Conservation (phyloP, 306 rosid genomes). For the Ormosia semicastrata region DNA sequence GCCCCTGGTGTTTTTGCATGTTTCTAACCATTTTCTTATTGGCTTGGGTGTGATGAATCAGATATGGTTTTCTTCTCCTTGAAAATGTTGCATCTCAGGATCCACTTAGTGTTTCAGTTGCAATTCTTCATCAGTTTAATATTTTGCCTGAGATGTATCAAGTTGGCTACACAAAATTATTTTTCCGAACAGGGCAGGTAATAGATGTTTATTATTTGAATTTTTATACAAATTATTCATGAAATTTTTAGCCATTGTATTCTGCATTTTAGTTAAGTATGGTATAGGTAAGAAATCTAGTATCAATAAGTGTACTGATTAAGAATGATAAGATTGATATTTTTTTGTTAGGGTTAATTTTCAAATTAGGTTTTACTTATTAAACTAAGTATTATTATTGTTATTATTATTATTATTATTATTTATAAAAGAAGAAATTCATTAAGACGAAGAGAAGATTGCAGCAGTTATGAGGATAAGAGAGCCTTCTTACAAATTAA, state of each 20-base stretch:
- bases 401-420: too few relatives aligned
- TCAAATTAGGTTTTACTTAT: not conserved
- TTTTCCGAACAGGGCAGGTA: slow-evolving; percentile 99
- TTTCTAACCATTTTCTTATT: slow-evolving; percentile 24
- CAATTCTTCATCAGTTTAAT: slow-evolving; percentile 92
- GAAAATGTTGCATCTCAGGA: slow-evolving; percentile 81
- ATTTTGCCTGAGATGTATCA: slow-evolving; percentile 96
- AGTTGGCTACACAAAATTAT: slow-evolving; percentile 95
- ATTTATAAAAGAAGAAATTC: not conserved
- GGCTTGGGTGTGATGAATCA: slow-evolving; percentile 33
- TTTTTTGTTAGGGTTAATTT: not conserved
- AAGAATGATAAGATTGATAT: not conserved
- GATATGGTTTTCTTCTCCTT: slow-evolving; percentile 95
- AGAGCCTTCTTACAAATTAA: not conserved
- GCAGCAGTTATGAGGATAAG: not conserved
- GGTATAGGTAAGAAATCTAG: not conserved
- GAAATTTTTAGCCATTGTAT: not conserved
- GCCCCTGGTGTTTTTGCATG: not conserved
- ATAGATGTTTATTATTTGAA: not conserved
- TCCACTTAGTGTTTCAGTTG: slow-evolving; percentile 90
- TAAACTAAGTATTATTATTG: not conserved
- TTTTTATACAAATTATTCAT: not conserved
- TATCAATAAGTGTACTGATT: not conserved
- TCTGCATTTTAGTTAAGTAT: not conserved
- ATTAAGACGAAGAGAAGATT: not conserved